Conservation (phyloP, 2,329 filamentous ascomycete genomes). For the Neoarthrinium moseri region DNA sequence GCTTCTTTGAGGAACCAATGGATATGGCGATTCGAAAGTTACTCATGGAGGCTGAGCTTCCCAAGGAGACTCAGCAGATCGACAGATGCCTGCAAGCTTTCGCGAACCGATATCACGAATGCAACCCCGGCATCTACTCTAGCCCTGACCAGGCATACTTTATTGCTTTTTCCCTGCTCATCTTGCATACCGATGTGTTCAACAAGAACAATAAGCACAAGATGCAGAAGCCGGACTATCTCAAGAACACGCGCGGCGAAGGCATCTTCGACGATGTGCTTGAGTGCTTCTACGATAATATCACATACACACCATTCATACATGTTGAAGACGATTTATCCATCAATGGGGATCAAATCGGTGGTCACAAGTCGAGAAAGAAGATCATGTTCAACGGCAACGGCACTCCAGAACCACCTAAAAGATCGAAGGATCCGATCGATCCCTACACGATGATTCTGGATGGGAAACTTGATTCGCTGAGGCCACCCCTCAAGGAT, state of each 20-base stretch:
- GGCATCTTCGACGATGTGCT: constrained; percentile 92
- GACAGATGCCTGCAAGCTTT: constrained; percentile 93
- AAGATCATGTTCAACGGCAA: constrained; percentile 68
- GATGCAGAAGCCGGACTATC: constrained; percentile 94
- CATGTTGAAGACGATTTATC: constrained; percentile 92
- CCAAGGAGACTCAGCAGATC: constrained; percentile 97
- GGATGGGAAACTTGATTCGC: constrained; percentile 78
- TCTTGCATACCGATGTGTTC: constrained; percentile 97
- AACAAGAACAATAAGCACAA: constrained; percentile 99
- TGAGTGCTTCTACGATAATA: constrained; percentile 97
- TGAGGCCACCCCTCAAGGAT: constrained; percentile 87
- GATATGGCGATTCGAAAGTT: constrained; percentile 97
- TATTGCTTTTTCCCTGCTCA: constrained; percentile 93
- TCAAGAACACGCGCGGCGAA: constrained; percentile 91
- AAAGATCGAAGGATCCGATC: constrained; percentile 77
- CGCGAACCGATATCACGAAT: constrained; percentile 95
- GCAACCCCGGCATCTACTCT: constrained; percentile 93
- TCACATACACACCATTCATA: constrained; percentile 96
- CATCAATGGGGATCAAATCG: constrained; percentile 70
- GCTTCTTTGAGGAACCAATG: constrained; percentile 94
- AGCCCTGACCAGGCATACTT: constrained; percentile 96
- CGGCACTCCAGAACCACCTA: constrained; percentile 61
- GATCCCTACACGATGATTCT: constrained; percentile 95
- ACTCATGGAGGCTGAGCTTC: constrained; percentile 92
- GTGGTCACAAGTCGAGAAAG: constrained; percentile 70